Evolutionary conservation across 2,329 filamentous ascomycete genomes (phyloP), one percentile per base, ranked within the genome.

Genomic region (Fusarium praegraminearum): DNA sequence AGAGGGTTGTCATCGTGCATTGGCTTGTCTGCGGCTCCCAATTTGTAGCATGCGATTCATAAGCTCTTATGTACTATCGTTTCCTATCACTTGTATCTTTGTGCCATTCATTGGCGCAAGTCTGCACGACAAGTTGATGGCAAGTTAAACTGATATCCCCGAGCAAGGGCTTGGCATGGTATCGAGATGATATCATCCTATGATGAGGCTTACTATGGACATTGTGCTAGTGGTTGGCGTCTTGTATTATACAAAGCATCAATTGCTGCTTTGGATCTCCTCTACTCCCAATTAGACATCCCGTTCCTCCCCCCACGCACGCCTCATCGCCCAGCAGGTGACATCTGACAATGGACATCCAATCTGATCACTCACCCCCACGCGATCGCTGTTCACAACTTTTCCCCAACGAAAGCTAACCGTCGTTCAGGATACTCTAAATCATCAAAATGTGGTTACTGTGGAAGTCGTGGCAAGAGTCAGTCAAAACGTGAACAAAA

Each of bases 391-490:
- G 53, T 56, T 60, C 38, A 22, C 38, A 46, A 55, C 44, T 57
- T 46, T 40, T 20, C 41, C 61, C 59, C 49, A 66, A 52, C 51
- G 43, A 56, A 59, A 53, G 55, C 71, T 73, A 63, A 73, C 70
- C 44, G 28, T 58, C 32, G 35, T 50, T 52, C 58, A 87, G 85
- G 85, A 43, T 87, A 87, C 73, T 83, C 80, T 64, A 84, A 82
- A 61, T 86, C 85, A 36, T 81, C 83, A 45, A 83, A 78, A 71
- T 87, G 85, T 74, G 85, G 85, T 54, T 87, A 87, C 73, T 87
- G 85, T 76, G 82, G 82, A 69, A 76, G 80, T 52, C 78, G 77
- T 74, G 81, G 80, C 63, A 80, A 82, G 73, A 83, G 83, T 83
- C 81, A 86, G 82, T 84, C 80, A 78, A 84, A 83, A 82, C 82